Evolutionary conservation across 148 eudicot genomes (phyloP).

Genomic region (Chenopodium suecicum): DNA sequence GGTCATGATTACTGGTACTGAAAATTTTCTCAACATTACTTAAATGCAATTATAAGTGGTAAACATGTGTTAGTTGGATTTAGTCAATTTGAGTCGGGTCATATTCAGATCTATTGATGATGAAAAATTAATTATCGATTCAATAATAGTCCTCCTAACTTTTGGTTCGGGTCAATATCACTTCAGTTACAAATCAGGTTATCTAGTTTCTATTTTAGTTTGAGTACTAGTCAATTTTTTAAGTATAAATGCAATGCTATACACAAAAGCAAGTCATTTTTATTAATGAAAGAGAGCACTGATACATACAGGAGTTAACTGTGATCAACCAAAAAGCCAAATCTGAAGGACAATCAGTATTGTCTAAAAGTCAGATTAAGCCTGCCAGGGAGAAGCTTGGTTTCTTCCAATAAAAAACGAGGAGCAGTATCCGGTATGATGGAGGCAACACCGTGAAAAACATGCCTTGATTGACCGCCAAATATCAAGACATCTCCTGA

Average conservation of each 20-base stretch:
- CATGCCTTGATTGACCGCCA: conserved; percentile 60
- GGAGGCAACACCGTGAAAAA: conserved; percentile 59
- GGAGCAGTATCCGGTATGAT: conserved; percentile 55
- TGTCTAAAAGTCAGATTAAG: conserved; percentile 72
- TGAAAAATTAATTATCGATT: too few relatives aligned
- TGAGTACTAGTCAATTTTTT: conserved; percentile 13
- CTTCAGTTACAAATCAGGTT: neutral
- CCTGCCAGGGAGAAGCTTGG: conserved; percentile 52
- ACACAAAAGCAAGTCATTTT: neutral
- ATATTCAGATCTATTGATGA: too few relatives aligned
- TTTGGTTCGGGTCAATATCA: too few relatives aligned
- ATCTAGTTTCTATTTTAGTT: neutral
- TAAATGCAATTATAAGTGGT: too few relatives aligned
- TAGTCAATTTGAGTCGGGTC: too few relatives aligned
- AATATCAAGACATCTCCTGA: conserved; percentile 74
- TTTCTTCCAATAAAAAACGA: conserved; percentile 26
- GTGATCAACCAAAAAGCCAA: neutral
- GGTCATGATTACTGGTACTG: too few relatives aligned
- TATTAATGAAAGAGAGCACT: neutral
- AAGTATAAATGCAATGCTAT: neutral
- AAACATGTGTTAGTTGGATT: too few relatives aligned
- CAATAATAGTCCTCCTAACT: too few relatives aligned
- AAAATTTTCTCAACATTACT: too few relatives aligned
- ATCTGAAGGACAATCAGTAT: conserved; percentile 18
- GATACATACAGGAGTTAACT: neutral